Base-by-base conservation (phyloP, 2,329 filamentous ascomycete species). In the Arthrobotrys megalospora region DNA sequence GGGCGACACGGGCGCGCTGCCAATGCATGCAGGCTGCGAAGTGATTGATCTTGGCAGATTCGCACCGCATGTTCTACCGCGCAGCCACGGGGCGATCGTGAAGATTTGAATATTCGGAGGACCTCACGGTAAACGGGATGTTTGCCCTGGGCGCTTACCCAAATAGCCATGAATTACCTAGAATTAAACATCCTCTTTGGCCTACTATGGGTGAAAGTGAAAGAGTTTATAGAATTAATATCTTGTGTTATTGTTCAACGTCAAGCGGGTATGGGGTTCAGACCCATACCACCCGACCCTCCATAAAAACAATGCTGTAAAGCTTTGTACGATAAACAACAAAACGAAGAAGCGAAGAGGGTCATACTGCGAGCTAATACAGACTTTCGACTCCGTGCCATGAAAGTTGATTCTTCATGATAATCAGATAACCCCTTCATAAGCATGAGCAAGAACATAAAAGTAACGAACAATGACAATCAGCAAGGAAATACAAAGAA, bases 381-480 rank as follows among this genome's bases (percentile, higher is more conserved):
- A 60, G 55, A 60, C 34, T 36, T 60, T 60, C 21, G 55, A 60
- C 55, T 60, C 55, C 55, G 21, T 43, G 19, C 6, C 55, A 60
- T 60, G 55, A 60, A 43, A 43, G 19, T 60, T 6, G 21, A 60
- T 60, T 52, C 24, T 52, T 43, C 55, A 60, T 60, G 55, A 60
- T 43, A 43, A 60, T 41, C 34, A 60, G 36, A 60, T 43, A 28
- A 60, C 55, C 55, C 52, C n/a, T 58, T 60, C 55, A 24, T 60
- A 60, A 60, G 36, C 55, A 43, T 60, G 55, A 43, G 4, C 14
- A 28, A 41, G 41, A 60, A 60, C 8, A n/a, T 5, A 28, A 60
- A 43, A 60, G 32, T 41, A 60, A 43, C 11, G 3, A 38, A 19
- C 19, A 21, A 38, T 4, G 4, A 34, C 32, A 21, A 21, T 11